Evolutionary conservation across 2,329 filamentous ascomycete species (phyloP).

Genomic region (Fusarium circinatum): DNA sequence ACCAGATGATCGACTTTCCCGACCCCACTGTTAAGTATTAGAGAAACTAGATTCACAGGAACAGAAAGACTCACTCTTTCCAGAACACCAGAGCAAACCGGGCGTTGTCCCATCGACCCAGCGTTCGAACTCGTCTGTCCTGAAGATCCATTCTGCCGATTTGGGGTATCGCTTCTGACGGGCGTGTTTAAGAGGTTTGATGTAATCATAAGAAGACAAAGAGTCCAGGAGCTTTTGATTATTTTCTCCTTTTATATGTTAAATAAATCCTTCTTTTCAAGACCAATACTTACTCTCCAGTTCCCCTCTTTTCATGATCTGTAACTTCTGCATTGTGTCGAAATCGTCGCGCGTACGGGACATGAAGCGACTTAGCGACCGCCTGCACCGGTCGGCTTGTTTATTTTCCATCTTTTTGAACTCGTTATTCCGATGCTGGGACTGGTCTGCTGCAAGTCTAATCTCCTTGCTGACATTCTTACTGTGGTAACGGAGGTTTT

Average conservation of each 20-base stretch:
- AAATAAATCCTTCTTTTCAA: fast-evolving
- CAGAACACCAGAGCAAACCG: constrained; percentile 44
- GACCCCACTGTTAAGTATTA: constrained; percentile 35
- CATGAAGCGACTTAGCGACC: fast-evolving
- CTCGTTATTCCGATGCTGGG: constrained; percentile 36
- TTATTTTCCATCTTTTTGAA: constrained; percentile 1
- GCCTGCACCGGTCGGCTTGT: not conserved
- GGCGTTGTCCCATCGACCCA: constrained; percentile 32
- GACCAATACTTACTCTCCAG: fast-evolving
- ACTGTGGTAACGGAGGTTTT: constrained; percentile 31
- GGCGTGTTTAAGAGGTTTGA: constrained; percentile 41
- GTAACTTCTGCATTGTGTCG: fast-evolving
- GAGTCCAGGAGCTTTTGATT: constrained; percentile 42
- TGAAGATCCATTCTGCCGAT: constrained; percentile 46
- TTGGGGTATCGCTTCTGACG: constrained; percentile 41
- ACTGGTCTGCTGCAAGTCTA: constrained; percentile 38
- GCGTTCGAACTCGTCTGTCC: constrained; percentile 35
- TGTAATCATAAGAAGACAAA: constrained; percentile 43
- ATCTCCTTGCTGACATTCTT: constrained; percentile 42
- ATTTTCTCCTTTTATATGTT: not conserved
- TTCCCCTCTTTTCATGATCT: fast-evolving
- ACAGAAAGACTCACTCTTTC: constrained; percentile 42
- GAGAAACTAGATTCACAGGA: fast-evolving
- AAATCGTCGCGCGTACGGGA: not conserved
- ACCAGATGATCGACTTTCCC: constrained; percentile 39